phyloP scores from a whole-genome alignment of 345 rosid species.

The Pelargonium nanum region DNA sequence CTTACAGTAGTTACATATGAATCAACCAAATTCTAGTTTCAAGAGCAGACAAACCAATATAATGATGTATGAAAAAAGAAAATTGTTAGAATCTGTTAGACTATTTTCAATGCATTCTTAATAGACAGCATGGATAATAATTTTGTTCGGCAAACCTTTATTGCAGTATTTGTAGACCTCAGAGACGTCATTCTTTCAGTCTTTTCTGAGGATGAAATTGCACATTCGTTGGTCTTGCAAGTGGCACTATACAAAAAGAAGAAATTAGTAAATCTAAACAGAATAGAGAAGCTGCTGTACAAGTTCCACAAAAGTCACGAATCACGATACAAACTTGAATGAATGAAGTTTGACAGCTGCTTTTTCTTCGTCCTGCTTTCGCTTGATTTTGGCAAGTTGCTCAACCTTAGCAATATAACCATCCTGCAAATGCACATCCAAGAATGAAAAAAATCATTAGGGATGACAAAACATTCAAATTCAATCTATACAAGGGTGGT shows the following conservation, averaged over 20 bases:
- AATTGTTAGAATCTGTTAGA: background rate
- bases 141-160: conserved; percentile 30
- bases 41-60: background rate
- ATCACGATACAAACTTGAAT: conserved; percentile 38
- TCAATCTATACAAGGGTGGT: too few species aligned
- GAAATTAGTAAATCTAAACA: conserved; percentile 8
- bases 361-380: conserved; percentile 76
- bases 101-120: background rate
- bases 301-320: background rate
- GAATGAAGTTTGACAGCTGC: conserved; percentile 53
- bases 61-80: background rate
- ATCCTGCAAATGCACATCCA: conserved; percentile 26
- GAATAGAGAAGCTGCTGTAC: background rate
- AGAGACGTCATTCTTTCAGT: conserved; percentile 45
- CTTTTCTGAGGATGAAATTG: conserved; percentile 22
- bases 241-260: conserved; percentile 21
- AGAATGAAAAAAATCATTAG: background rate
- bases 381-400: conserved; percentile 53
- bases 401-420: conserved; percentile 43
- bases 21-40: background rate
- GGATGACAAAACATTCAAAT: too few species aligned
- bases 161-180: conserved; percentile 32
- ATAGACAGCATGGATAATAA: background rate
- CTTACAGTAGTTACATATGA: background rate
- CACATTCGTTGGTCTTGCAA: conserved; percentile 24